Percentiles rank a stretch among this genome's conserved stretches.
Evolutionary conservation across 2,329 filamentous ascomycete species (phyloP).

Genomic region (Sporothrix curviconia): DNA sequence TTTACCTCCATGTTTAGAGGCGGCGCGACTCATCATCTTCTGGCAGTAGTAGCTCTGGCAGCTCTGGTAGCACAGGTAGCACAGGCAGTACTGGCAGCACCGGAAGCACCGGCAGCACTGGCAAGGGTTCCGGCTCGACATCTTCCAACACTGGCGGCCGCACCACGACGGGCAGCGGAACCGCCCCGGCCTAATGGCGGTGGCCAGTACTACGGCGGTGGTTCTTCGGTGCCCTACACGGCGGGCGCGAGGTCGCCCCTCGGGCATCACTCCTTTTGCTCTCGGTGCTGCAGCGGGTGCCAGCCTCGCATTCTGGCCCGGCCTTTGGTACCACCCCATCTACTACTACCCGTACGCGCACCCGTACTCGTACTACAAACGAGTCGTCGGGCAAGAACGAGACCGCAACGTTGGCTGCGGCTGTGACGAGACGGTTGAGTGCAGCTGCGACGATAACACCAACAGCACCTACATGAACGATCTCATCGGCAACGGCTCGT

Average conservation of each 20-base stretch:
- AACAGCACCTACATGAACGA: conserved; percentile 52
- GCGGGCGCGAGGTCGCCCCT: conserved; percentile 45
- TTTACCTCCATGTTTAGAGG: background rate
- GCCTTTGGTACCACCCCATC: conserved; percentile 56
- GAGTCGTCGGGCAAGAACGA: conserved; percentile 46
- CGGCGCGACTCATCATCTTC: background rate
- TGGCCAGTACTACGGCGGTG: conserved; percentile 61
- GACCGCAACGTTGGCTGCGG: conserved; percentile 54
- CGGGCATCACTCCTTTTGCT: conserved; percentile 47
- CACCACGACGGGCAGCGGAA: conserved; percentile 53
- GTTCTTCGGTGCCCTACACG: conserved; percentile 53
- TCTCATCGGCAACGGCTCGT: conserved; percentile 60
- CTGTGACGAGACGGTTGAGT: conserved; percentile 50
- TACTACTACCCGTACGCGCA: conserved; percentile 55
- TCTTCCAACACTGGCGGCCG: conserved; percentile 41
- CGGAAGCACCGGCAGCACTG: conserved; percentile 12
- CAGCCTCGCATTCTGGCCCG: conserved; percentile 54
- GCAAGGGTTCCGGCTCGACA: conserved; percentile 16
- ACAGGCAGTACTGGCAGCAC: conserved; percentile 1
- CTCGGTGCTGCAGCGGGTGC: conserved; percentile 39
- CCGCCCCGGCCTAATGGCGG: conserved; percentile 52
- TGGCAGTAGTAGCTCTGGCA: conserved; percentile 18
- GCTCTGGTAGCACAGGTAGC: conserved; percentile 11
- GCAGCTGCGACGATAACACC: conserved; percentile 64
- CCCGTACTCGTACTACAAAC: conserved; percentile 45